Evolutionary conservation across 2,329 filamentous ascomycete species (phyloP).

Genomic region (Lasiodiplodia sp.): DNA sequence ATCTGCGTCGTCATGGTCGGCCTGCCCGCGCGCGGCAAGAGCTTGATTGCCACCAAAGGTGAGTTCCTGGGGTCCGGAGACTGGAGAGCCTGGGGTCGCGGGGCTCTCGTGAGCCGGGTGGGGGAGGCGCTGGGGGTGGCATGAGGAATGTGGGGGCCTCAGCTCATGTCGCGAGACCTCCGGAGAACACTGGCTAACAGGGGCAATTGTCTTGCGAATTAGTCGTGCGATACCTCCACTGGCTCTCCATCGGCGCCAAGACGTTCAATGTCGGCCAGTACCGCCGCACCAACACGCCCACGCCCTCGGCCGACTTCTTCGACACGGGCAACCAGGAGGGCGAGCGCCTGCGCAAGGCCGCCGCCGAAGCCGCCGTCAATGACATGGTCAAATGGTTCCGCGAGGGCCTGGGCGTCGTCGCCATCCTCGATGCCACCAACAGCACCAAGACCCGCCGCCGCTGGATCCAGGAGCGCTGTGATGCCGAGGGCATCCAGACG

Average conservation of each 20-base stretch:
- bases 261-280: slow-evolving; percentile 99
- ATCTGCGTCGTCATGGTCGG: slow-evolving; percentile 99
- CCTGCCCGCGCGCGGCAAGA: slow-evolving; percentile 93
- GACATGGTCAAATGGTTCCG: slow-evolving; percentile 97
- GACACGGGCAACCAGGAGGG: slow-evolving; percentile 89
- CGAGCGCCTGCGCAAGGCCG: slow-evolving; percentile 84
- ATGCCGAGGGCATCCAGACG: slow-evolving; percentile 80
- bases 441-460: slow-evolving; percentile 87
- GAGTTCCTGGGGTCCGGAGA: slow-evolving; percentile 42
- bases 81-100: slow-evolving; percentile 20
- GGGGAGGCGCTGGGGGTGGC: slow-evolving; percentile 27
- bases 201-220: slow-evolving; percentile 9
- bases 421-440: slow-evolving; percentile 96
- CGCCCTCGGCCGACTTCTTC: slow-evolving; percentile 94
- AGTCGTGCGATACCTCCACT: slow-evolving; percentile 82
- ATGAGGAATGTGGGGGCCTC: slow-evolving; percentile 28
- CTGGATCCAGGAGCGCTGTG: slow-evolving; percentile 88
- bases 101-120: slow-evolving; percentile 26
- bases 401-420: slow-evolving; percentile 78
- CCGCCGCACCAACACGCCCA: slow-evolving; percentile 85
- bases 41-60: slow-evolving; percentile 97
- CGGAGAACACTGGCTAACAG: slow-evolving; percentile 2
- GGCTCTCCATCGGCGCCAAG: slow-evolving; percentile 92
- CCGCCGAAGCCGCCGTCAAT: slow-evolving; percentile 87
- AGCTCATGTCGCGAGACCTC: slow-evolving; percentile 14